phyloP scores from a whole-genome alignment of 2,329 filamentous ascomycete species.

The Claviceps africana region DNA sequence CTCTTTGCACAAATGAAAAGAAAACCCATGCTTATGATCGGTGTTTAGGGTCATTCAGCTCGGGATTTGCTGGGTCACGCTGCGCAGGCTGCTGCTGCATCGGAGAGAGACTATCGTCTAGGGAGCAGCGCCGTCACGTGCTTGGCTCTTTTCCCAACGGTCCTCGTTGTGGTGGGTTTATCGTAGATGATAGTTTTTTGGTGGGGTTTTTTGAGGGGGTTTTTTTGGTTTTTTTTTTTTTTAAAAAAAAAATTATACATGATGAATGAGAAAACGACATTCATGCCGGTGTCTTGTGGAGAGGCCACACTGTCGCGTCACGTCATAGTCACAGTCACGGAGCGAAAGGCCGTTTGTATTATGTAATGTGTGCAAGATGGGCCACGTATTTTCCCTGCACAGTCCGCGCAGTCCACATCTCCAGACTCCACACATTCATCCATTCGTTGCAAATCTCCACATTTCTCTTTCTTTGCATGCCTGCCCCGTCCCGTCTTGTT shows the following conservation, averaged over 20 bases:
- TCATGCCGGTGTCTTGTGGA: not conserved
- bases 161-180: not conserved
- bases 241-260: not conserved
- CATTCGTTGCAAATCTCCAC: not conserved
- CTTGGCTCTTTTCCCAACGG: not conserved
- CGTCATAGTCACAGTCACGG: not conserved
- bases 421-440: not conserved
- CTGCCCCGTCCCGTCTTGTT: not conserved
- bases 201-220: no score
- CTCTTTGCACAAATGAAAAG: not conserved
- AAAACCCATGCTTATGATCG: not conserved
- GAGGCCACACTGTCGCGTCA: not conserved
- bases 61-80: not conserved
- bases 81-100: not conserved
- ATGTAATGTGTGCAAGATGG: not conserved
- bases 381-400: not conserved
- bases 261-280: not conserved
- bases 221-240: not conserved
- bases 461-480: not conserved
- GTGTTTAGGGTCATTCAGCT: not conserved
- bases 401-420: no score
- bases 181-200: not conserved
- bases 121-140: not conserved
- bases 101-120: not conserved
- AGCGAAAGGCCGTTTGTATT: not conserved